Percentiles rank a stretch among this genome's conserved stretches.
phyloP scores from a whole-genome alignment of 345 rosid genomes.

The Brassica incana region DNA sequence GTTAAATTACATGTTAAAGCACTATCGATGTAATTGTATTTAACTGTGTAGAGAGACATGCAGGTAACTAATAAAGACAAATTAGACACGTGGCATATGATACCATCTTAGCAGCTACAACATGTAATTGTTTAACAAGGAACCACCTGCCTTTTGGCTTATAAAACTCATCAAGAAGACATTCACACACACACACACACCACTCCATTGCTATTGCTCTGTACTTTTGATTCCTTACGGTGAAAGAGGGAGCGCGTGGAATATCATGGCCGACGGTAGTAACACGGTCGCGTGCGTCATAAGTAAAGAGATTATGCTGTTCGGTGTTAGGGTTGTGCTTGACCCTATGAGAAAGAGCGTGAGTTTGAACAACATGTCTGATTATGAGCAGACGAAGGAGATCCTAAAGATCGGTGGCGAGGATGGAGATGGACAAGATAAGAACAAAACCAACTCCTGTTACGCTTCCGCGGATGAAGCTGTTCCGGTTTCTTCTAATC shows the following conservation, averaged over 20 bases:
- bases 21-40: background rate
- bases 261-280: slow-evolving; percentile 27
- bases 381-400: slow-evolving; percentile 57
- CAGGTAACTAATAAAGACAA: background rate
- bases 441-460: slow-evolving; percentile 44
- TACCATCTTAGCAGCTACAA: background rate
- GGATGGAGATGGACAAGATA: slow-evolving; percentile 10
- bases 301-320: slow-evolving; percentile 74
- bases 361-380: slow-evolving; percentile 81
- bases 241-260: background rate
- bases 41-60: slow-evolving; percentile 5
- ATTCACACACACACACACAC: slow-evolving; percentile 17
- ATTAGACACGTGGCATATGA: background rate
- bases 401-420: slow-evolving; percentile 14
- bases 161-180: slow-evolving; percentile 11
- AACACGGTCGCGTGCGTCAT: background rate
- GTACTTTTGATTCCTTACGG: slow-evolving; percentile 25
- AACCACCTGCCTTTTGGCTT: slow-evolving; percentile 33
- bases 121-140: slow-evolving; percentile 20
- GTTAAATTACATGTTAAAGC: background rate
- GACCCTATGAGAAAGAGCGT: slow-evolving; percentile 94
- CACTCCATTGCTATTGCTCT: slow-evolving; percentile 34
- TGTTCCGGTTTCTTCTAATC: slow-evolving; percentile 51
- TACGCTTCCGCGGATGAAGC: slow-evolving; percentile 86
- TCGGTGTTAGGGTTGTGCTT: slow-evolving; percentile 85